Conservation (phyloP, 1,139 yeast species). For the Magnusiomyces fungicola region DNA sequence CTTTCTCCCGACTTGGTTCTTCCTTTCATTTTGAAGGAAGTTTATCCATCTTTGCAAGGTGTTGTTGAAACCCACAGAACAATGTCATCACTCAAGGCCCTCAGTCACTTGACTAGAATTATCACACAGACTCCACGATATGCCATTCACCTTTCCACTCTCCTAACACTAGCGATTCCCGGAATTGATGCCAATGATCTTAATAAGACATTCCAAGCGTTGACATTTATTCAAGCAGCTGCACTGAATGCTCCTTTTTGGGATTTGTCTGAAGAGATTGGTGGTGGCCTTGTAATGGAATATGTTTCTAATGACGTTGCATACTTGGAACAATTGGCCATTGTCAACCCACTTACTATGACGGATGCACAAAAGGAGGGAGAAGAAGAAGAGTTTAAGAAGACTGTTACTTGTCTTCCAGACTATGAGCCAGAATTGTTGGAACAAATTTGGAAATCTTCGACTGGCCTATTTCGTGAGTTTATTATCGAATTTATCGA, state of each 20-base stretch:
- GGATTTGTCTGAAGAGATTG: constrained; percentile 26
- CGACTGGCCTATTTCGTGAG: constrained; percentile 64
- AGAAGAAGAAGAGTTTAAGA: constrained; percentile 17
- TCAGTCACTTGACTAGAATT: constrained; percentile 59
- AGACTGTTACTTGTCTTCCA: constrained; percentile 18
- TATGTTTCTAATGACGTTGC: constrained; percentile 49
- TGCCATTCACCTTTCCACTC: constrained; percentile 71
- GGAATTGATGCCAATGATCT: constrained; percentile 90
- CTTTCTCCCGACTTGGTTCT: constrained; percentile 55
- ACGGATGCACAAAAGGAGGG: constrained; percentile 7
- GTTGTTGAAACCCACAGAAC: constrained; percentile 80
- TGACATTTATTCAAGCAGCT: constrained; percentile 63
- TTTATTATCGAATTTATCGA: constrained; percentile 53
- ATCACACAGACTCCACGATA: constrained; percentile 59
- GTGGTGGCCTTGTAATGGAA: constrained; percentile 54
- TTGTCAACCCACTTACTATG: neutral
- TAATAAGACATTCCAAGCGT: constrained; percentile 59
- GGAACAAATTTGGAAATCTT: constrained; percentile 56
- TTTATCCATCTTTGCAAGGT: constrained; percentile 75
- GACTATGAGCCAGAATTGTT: constrained; percentile 42
- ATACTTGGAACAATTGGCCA: constrained; percentile 24
- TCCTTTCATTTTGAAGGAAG: constrained; percentile 61
- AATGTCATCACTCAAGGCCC: constrained; percentile 59
- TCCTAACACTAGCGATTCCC: constrained; percentile 61
- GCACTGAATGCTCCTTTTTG: constrained; percentile 66